Conservation (phyloP, 2,329 filamentous ascomycete genomes). For the Fusarium verrucosum region DNA sequence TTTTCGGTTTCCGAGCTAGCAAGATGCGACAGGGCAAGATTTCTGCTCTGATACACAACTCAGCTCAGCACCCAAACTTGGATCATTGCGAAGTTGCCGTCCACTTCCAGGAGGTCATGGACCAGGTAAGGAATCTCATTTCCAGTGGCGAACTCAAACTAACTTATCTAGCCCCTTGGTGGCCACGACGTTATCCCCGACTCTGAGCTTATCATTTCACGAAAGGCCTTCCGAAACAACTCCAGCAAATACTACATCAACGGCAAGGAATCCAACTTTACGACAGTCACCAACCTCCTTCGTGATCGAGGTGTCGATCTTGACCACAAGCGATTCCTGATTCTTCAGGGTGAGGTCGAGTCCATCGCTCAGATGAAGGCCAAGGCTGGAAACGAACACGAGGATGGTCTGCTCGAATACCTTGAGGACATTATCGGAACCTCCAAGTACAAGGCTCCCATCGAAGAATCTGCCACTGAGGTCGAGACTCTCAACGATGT, state of each 20-base stretch:
- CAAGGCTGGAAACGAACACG: constrained; percentile 93
- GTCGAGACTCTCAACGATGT: constrained; percentile 94
- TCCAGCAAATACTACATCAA: constrained; percentile 99
- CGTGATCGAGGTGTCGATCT: constrained; percentile 91
- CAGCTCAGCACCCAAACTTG: constrained; percentile 83
- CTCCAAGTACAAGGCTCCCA: constrained; percentile 96
- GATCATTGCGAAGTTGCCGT: constrained; percentile 96
- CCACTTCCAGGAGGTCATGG: constrained; percentile 94
- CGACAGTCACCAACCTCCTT: constrained; percentile 85
- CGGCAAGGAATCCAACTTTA: constrained; percentile 88
- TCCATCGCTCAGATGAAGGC: constrained; percentile 99
- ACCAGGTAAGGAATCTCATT: constrained; percentile 64
- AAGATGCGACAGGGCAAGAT: constrained; percentile 99
- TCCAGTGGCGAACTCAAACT: constrained; percentile 24
- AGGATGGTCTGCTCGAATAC: constrained; percentile 95
- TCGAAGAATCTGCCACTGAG: constrained; percentile 90
- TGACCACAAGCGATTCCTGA: constrained; percentile 97
- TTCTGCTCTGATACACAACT: constrained; percentile 97
- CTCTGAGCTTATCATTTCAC: constrained; percentile 86
- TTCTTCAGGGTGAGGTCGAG: constrained; percentile 96
- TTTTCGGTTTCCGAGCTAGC: constrained; percentile 98
- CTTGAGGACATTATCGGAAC: constrained; percentile 99
- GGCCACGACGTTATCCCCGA: constrained; percentile 80
- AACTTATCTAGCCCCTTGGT: constrained; percentile 68
- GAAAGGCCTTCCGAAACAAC: constrained; percentile 97